Conservation (phyloP, 176 grass and related monocot species). For the Cymbopogon citratus region DNA sequence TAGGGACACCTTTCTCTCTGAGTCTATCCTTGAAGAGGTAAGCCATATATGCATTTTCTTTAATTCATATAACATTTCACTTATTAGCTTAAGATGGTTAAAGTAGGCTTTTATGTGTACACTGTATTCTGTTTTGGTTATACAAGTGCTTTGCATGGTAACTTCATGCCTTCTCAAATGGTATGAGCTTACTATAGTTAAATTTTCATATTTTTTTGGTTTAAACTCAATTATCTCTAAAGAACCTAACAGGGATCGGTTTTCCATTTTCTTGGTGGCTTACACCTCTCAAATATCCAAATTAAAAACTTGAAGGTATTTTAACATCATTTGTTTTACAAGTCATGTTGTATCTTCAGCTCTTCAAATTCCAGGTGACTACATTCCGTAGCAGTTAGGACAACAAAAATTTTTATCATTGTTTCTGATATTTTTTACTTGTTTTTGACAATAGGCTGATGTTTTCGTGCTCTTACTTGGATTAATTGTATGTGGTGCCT, state of each 20-base stretch:
- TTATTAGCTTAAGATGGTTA: neutral
- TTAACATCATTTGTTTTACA: neutral
- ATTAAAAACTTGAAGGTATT: neutral
- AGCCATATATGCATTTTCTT: constrained; percentile 10
- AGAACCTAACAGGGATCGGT: neutral
- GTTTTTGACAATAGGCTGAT: neutral
- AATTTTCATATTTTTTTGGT: neutral
- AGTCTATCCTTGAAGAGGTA: constrained; percentile 97
- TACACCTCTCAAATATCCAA: neutral
- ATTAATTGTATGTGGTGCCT: constrained; percentile 1
- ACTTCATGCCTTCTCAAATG: neutral
- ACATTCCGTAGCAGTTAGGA: neutral
- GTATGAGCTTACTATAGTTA: neutral
- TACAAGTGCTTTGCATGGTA: neutral
- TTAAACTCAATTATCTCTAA: neutral
- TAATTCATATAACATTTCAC: neutral
- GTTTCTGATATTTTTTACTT: neutral
- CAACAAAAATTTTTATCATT: neutral
- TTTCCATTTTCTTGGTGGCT: neutral
- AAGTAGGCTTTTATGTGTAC: neutral
- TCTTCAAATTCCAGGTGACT: neutral
- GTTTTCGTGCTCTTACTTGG: neutral
- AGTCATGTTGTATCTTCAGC: neutral
- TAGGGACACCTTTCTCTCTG: constrained; percentile 89
- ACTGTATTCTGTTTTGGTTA: neutral